Evolutionary conservation across 2,329 filamentous ascomycete genomes (phyloP).

Genomic region (Lasiodiplodia sp.): DNA sequence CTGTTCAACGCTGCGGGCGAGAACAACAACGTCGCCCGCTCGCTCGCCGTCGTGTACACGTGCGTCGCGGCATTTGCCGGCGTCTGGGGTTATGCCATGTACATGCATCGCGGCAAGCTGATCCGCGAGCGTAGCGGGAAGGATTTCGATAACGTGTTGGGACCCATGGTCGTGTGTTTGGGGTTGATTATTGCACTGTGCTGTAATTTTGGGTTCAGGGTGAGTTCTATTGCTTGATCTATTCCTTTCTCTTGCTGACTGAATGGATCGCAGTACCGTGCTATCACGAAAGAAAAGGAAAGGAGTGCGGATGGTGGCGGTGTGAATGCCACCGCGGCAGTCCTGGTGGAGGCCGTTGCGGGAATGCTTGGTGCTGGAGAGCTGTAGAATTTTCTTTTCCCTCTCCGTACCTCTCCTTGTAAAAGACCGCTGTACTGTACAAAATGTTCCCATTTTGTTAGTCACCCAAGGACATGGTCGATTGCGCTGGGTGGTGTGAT

Average conservation of each 20-base stretch:
- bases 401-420: too few species aligned
- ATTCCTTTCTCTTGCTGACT: neutral
- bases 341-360: neutral
- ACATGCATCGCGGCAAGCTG: constrained; percentile 76
- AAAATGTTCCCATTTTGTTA: too few species aligned
- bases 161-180: constrained; percentile 82
- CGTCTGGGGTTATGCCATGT: constrained; percentile 86
- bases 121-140: constrained; percentile 87
- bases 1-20: constrained; percentile 88
- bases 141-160: constrained; percentile 89
- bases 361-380: constrained; percentile 9
- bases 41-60: constrained; percentile 84
- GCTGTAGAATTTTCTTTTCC: neutral
- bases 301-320: neutral
- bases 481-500: too few species aligned
- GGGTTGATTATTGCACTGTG: constrained; percentile 80
- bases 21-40: constrained; percentile 74
- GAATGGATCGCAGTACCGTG: neutral
- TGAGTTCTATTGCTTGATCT: neutral
- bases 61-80: constrained; percentile 82
- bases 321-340: neutral
- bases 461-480: too few species aligned
- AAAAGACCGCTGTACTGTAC: too few species aligned
- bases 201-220: constrained; percentile 87
- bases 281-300: constrained; percentile 11